phyloP scores from a whole-genome alignment of 2,329 filamentous ascomycete genomes.

The Alternaria arborescens region DNA sequence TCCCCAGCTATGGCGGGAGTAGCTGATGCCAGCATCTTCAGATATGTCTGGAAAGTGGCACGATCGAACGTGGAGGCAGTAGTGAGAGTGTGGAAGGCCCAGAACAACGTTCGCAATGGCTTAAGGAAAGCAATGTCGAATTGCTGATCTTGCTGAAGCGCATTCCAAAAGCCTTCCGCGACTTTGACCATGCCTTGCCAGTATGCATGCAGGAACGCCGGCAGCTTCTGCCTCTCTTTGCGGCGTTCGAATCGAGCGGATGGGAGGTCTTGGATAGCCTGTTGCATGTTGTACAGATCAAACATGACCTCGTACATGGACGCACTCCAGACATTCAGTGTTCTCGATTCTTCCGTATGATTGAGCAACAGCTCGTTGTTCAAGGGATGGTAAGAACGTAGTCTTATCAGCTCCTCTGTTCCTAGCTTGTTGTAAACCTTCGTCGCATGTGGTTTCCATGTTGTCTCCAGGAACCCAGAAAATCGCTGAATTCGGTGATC shows the following conservation, averaged over 20 bases:
- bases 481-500: constrained; percentile 23
- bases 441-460: constrained; percentile 26
- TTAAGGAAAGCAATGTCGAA: constrained; percentile 32
- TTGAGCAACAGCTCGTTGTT: constrained; percentile 56
- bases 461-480: constrained; percentile 46
- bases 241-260: constrained; percentile 45
- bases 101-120: constrained; percentile 53
- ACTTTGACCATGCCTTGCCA: constrained; percentile 32
- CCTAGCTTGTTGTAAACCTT: constrained; percentile 11
- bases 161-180: constrained; percentile 24
- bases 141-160: constrained; percentile 16
- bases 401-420: constrained; percentile 23
- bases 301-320: constrained; percentile 42
- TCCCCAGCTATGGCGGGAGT: constrained; percentile 14
- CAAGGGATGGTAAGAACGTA: constrained; percentile 55
- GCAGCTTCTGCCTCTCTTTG: constrained; percentile 48
- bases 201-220: constrained; percentile 40
- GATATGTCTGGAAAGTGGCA: constrained; percentile 63
- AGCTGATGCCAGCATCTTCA: constrained; percentile 48
- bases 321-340: constrained; percentile 26
- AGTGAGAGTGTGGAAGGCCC: constrained; percentile 58
- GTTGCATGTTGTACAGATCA: constrained; percentile 44
- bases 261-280: constrained; percentile 36
- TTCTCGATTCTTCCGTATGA: constrained; percentile 16
- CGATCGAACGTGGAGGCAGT: constrained; percentile 58